Percentiles rank a stretch among this genome's conserved stretches.
phyloP scores from a whole-genome alignment of 352 stramenopile species.

The Pythium folliculosum region DNA sequence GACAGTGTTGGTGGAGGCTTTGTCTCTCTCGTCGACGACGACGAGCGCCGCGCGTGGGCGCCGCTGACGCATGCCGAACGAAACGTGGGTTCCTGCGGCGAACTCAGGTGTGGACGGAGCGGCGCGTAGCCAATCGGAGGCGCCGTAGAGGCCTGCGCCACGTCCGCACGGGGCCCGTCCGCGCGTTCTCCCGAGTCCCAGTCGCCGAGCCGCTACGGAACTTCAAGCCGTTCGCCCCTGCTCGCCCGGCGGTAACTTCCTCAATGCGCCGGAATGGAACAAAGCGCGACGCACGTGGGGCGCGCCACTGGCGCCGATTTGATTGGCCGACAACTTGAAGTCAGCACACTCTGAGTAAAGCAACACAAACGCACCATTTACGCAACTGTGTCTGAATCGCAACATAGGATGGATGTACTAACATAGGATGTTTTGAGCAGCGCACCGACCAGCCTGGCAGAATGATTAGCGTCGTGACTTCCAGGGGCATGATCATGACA shows the following conservation, averaged over 20 bases:
- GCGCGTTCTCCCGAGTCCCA: background rate
- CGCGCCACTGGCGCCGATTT: slow-evolving; percentile 1
- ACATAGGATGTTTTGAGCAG: background rate
- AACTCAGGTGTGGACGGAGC: slow-evolving; percentile 13
- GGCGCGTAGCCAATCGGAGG: slow-evolving; percentile 11
- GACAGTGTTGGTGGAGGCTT: background rate
- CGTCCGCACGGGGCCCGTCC: background rate
- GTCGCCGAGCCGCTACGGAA: background rate
- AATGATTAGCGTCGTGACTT: background rate
- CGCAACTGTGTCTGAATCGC: background rate
- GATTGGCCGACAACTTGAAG: slow-evolving; percentile 17
- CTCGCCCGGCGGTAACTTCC: background rate
- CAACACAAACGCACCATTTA: slow-evolving; percentile 1
- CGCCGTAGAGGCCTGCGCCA: slow-evolving; percentile 7
- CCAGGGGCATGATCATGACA: background rate
- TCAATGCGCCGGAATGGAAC: slow-evolving; percentile 7
- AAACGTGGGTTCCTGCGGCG: background rate
- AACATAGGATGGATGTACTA: slow-evolving; percentile 1
- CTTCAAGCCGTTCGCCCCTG: slow-evolving; percentile 2
- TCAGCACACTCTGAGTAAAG: background rate
- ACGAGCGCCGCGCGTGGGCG: background rate
- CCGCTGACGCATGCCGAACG: slow-evolving; percentile 9
- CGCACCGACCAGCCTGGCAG: background rate
- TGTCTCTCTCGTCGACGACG: background rate
- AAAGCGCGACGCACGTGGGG: slow-evolving; percentile 6